Base-by-base conservation (phyloP, 257 asterid species). In the Solanum virginianum region DNA sequence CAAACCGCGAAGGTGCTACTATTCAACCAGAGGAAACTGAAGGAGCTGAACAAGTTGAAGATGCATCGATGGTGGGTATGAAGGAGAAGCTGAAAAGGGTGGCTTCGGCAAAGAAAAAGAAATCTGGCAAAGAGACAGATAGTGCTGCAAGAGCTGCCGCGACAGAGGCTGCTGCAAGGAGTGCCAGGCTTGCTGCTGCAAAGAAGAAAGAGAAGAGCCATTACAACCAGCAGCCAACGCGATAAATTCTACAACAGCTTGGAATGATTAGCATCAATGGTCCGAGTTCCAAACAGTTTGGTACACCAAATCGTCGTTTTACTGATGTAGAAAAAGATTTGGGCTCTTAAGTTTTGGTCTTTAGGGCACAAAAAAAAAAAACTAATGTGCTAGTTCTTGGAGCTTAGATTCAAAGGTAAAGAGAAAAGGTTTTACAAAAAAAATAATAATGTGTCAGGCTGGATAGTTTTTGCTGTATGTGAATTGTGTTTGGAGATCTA, bases 151-250 rank as follows among this genome's bases (percentile, higher is more conserved):
- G 90, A 91, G 97, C 95, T 80, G 98, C 93, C 14, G 98, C 98
- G 16, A 80, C 69, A 88, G 99, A 96, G 91, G 98, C 98, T 84
- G 98, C 99, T 22, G 98, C 99, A 24, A 92, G 98, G 90, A 95
- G 86, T 79, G 97, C 98, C 36, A 96, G 81, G 86, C 91, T 96
- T 41, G 96, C 97, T 71, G 98, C 98, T 36, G 97, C 99, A 47
- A 96, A 95, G 91, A 96, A 97, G 91, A 95, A 97, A 87, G 99
- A 97, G 95, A 97, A 94, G 93, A 97, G 87, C 85, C 98, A 96
- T 84, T 95, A 96, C 91, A 95, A 95, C 87, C 98, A 96, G 90
- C 99, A 96, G 86, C 99, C 97, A 3, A 88, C 86, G 72, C 89
- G 98, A 91, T 95, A 91, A 92, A 84, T 60, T 49, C 69, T 69